phyloP scores from a whole-genome alignment of 148 eudicot species.

The Mesembryanthemum crystallinum region DNA sequence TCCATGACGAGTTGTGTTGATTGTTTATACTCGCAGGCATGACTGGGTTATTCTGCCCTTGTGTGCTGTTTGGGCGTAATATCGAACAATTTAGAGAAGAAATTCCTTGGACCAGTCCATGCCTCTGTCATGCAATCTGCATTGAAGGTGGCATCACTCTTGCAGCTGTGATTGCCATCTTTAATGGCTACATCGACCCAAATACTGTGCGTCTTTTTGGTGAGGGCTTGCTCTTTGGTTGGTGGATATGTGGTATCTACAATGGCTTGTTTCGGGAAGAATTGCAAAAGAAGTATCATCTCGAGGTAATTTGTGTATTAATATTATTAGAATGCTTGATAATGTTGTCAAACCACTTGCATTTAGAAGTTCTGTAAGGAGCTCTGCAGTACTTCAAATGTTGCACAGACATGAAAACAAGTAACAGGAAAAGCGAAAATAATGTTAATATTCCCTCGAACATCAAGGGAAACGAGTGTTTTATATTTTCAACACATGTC shows the following conservation, averaged over 20 bases:
- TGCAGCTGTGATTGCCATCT: constrained; percentile 43
- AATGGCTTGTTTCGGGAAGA: constrained; percentile 62
- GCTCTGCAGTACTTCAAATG: background rate
- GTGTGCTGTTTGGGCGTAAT: constrained; percentile 73
- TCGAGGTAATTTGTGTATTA: constrained; percentile 39
- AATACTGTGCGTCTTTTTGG: constrained; percentile 52
- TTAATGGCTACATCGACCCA: constrained; percentile 59
- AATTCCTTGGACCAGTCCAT: constrained; percentile 46
- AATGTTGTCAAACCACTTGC: background rate
- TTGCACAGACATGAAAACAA: too few species aligned
- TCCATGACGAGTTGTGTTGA: background rate
- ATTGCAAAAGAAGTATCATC: constrained; percentile 71
- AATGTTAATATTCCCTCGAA: too few species aligned
- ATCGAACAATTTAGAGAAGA: constrained; percentile 52
- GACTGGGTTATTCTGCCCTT: constrained; percentile 77
- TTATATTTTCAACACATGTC: too few species aligned
- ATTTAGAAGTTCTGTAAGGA: too few species aligned
- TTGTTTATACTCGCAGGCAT: constrained; percentile 39
- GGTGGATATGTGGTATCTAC: constrained; percentile 92
- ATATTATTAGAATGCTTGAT: background rate
- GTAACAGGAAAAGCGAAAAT: too few species aligned
- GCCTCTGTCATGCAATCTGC: constrained; percentile 61
- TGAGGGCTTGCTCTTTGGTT: constrained; percentile 69
- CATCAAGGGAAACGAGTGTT: too few species aligned
- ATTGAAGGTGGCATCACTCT: constrained; percentile 71